A percentile compares a stretch with the other conserved stretches of the same genome.
phyloP scores from a whole-genome alignment of 768 basidiomycete species.

The Tricholoma hemisulphureum region DNA sequence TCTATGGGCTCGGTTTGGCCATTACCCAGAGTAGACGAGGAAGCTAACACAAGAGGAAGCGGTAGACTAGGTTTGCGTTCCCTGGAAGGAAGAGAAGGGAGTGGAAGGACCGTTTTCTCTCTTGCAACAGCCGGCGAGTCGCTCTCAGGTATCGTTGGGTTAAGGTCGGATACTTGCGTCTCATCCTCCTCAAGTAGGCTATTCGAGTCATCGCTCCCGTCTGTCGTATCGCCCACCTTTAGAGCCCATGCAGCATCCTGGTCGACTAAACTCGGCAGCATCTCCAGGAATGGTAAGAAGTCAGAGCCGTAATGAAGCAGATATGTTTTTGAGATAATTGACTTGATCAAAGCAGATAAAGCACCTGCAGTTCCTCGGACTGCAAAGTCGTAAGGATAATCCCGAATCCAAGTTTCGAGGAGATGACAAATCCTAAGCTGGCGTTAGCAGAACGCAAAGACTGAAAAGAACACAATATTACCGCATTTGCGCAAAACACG shows the following conservation, averaged over 20 bases:
- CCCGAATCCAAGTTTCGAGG: constrained; percentile 72
- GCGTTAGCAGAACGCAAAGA: constrained; percentile 5
- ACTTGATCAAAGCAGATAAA: constrained; percentile 72
- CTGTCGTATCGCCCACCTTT: constrained; percentile 54
- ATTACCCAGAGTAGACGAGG: constrained; percentile 24
- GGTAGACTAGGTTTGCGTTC: constrained; percentile 74
- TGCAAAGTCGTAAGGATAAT: constrained; percentile 79
- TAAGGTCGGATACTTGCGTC: constrained; percentile 17
- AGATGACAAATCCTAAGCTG: constrained; percentile 70
- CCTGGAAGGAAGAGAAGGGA: constrained; percentile 32
- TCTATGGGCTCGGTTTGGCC: constrained; percentile 33
- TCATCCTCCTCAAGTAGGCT: constrained; percentile 57
- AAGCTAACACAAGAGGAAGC: constrained; percentile 43
- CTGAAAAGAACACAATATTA: constrained; percentile 24
- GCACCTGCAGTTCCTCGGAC: constrained; percentile 73
- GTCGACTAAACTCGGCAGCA: constrained; percentile 61
- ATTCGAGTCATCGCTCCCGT: constrained; percentile 64
- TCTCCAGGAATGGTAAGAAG: constrained; percentile 76
- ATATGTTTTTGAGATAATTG: constrained; percentile 75
- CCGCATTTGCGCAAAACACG: constrained; percentile 88
- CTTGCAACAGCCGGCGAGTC: constrained; percentile 22
- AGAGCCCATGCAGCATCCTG: constrained; percentile 74
- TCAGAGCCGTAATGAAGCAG: constrained; percentile 84
- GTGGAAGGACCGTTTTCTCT: constrained; percentile 17
- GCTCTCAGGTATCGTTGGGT: constrained; percentile 3